These are phyloP conservation scores for Phytophthora sp. DNA, from an alignment of 352 stramenopile genomes.

Conservation along the genomic window DNA sequence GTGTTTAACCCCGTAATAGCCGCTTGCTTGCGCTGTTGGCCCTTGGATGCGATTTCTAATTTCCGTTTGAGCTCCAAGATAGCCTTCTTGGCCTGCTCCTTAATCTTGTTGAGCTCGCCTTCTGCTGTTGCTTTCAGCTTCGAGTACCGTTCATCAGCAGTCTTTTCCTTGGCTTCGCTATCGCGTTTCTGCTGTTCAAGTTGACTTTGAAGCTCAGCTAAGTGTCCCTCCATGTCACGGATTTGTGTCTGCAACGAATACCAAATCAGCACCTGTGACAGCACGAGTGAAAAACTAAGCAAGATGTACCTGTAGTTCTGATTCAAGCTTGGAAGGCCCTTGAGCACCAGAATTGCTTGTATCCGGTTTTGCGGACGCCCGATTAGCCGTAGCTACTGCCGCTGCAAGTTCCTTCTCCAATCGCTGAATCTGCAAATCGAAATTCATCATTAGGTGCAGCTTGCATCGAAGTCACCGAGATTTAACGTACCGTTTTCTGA, in stretches of 20 bases:
- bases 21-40: slow-evolving; percentile 60
- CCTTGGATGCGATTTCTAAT: slow-evolving; percentile 65
- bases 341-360: slow-evolving; percentile 28
- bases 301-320: slow-evolving; percentile 40
- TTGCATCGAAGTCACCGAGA: not conserved
- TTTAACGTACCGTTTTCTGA: slow-evolving; percentile 56
- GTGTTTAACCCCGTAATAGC: slow-evolving; percentile 43
- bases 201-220: slow-evolving; percentile 43
- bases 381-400: slow-evolving; percentile 28
- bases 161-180: slow-evolving; percentile 48
- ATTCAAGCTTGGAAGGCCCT: slow-evolving; percentile 38
- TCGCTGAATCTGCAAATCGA: slow-evolving; percentile 50
- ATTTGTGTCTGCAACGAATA: slow-evolving; percentile 38
- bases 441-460: not conserved
- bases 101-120: slow-evolving; percentile 80
- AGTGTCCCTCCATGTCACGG: slow-evolving; percentile 41
- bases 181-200: slow-evolving; percentile 62
- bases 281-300: not conserved
- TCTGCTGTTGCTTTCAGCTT: slow-evolving; percentile 84
- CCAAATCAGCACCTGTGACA: not conserved
- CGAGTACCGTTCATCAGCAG: slow-evolving; percentile 69
- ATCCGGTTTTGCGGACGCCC: slow-evolving; percentile 39
- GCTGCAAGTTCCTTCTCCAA: slow-evolving; percentile 61
- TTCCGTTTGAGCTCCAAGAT: slow-evolving; percentile 86
- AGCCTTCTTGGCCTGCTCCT: slow-evolving; percentile 88